Percentiles rank a stretch among this genome's conserved stretches.
These are phyloP conservation scores for Stachybotrys elegans DNA, from an alignment of 2,329 filamentous ascomycete genomes.

Conservation along the genomic window DNA sequence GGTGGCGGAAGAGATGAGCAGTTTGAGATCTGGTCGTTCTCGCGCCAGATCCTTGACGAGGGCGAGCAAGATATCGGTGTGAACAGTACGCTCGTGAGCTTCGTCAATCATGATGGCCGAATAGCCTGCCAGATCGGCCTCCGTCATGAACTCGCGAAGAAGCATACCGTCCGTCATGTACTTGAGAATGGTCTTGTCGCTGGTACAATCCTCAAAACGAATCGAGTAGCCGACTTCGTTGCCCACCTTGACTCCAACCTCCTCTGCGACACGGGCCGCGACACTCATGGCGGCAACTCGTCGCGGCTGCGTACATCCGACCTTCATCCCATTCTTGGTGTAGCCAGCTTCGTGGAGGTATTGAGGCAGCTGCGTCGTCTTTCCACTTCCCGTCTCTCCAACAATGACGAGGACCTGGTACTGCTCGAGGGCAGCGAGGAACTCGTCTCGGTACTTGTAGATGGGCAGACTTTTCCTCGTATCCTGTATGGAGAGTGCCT, in stretches of 20 bases:
- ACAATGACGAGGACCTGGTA: slow-evolving; percentile 89
- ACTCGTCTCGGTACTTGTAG: slow-evolving; percentile 78
- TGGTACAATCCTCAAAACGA: slow-evolving; percentile 88
- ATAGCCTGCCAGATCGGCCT: slow-evolving; percentile 77
- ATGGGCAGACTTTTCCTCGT: slow-evolving; percentile 87
- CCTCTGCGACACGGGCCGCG: slow-evolving; percentile 90
- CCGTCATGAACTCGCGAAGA: slow-evolving; percentile 81
- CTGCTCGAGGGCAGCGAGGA: slow-evolving; percentile 79
- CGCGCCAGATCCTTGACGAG: slow-evolving; percentile 84
- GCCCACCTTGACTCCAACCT: slow-evolving; percentile 84
- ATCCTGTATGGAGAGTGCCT: slow-evolving; percentile 83
- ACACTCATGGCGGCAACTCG: slow-evolving; percentile 97
- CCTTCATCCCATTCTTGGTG: slow-evolving; percentile 75
- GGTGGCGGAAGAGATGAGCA: slow-evolving; percentile 90
- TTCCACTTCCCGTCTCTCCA: slow-evolving; percentile 90
- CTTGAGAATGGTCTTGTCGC: slow-evolving; percentile 85
- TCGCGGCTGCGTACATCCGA: slow-evolving; percentile 90
- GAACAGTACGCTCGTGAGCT: slow-evolving; percentile 88
- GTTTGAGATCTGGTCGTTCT: slow-evolving; percentile 77
- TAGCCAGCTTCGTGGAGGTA: slow-evolving; percentile 90
- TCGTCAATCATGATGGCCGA: slow-evolving; percentile 95
- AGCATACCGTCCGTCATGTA: slow-evolving; percentile 99
- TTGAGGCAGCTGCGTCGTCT: slow-evolving; percentile 92
- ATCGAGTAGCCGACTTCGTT: slow-evolving; percentile 93
- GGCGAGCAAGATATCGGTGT: slow-evolving; percentile 85